Evolutionary conservation across 768 basidiomycete species (phyloP), one percentile per base, ranked within the genome.

Genomic region (Lentinula sp.): DNA sequence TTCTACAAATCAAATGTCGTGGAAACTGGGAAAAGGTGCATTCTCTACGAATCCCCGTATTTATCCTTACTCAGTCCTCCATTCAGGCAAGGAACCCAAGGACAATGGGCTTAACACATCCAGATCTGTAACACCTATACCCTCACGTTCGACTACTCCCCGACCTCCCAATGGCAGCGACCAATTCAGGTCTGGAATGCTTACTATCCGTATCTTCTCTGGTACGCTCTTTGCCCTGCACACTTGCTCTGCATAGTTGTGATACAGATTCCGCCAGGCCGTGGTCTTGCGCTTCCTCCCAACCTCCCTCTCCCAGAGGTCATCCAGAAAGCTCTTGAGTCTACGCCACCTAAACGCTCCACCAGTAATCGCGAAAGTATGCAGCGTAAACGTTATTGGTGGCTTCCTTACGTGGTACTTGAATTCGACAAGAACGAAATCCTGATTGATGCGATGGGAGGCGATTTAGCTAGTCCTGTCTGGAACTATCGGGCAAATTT

Each of bases 361-460:
- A 81, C 83, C 5, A 87, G 85, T 73, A 89, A 92, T 71, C 83
- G 95, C 49, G 96, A 98, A 67, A 95, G 91, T 69, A 77, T 95
- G 71, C 95, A 96, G 71, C 83, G 97, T 65, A 93, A 88, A 73
- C 93, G 95, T 62, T 89, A 87, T 74, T 94, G 93, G 93, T 95
- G 91, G 91, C 82, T 99, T 39, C 97, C 97, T 32, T 98, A 91
- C 67, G 91, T 98, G 70, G 97, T 98, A 45, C 87, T 99, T 66
- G 95, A 98, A 75, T 96, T 95, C 78, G 91, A 94, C 77, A 94
- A 93, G 81, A 98, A 98, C 74, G 95, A 98, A 73, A 87, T 98
- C 67, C 77, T 99, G 65, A 88, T 98, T 60, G 96, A 98, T 76
- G 95, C 95, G 10, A 82, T 98, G 68, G 95, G 92, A 8, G 97